Evolutionary conservation across 805 yeast genomes (phyloP), one percentile per base, ranked within the genome.

Genomic region (Kregervanrija fluxuum): DNA sequence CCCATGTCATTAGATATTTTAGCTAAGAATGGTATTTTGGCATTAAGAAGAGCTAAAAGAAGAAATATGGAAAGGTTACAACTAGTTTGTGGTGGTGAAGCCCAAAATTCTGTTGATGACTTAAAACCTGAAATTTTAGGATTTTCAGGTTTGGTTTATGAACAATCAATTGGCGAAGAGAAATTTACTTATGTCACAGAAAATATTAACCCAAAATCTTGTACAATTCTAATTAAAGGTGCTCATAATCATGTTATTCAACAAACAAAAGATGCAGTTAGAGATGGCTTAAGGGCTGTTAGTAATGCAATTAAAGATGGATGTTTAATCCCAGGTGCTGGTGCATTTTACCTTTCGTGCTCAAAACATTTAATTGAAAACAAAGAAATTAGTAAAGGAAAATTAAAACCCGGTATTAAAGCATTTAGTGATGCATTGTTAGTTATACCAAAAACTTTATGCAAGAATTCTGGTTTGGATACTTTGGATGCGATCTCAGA

Each of bases 1-100:
- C 99, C 99, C 52, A 85, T 93, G 93, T 89, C 97, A 8, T 71
- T 93, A 51, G 99, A 93, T 62, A 82, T 91, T 5, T 74, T 93
- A 52, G 98, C 98, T 37, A 88, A 87, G 62, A 84, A 93, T 66
- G 85, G 85, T 55, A 93, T 93, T 54, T 73, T 93, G 55, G 99
- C 99, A 1, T 74, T 93, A 57, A 82, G 99, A 73, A 81, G 99
- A 62, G 99, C 99, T 37, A 93, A 93, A 73, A 82, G 99, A 73
- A 84, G 99, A 71, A 93, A 93, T 67, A 91, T 93, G 99, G 99
- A 93, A 71, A 82, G 99, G 64, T 74, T 93, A 61, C 99, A 93
- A 68, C 75, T 93, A 48, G 88, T 89, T 43, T 86, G 95, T 51
- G 99, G 97, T 30, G 99, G 99, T 56, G 93, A 85, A 62, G 98